Percentiles rank a stretch among this genome's conserved stretches.
phyloP scores from a whole-genome alignment of 768 basidiomycete species.

The Auricularia cornea region DNA sequence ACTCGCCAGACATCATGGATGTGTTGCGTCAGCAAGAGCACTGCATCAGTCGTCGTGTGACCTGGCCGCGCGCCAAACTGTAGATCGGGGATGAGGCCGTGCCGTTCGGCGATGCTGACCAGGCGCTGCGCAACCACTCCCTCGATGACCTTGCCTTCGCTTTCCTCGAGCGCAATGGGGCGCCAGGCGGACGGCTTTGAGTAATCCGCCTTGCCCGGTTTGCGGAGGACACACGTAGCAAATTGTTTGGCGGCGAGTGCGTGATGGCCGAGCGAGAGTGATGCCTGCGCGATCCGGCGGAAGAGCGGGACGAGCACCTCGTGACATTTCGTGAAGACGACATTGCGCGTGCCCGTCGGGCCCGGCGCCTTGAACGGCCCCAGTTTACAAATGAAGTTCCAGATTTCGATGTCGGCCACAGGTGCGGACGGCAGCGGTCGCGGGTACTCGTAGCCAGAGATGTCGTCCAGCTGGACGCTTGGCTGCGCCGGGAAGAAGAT shows the following conservation, averaged over 20 bases:
- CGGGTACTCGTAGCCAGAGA: not conserved
- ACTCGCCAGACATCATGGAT: constrained; percentile 19
- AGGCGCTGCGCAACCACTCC: constrained; percentile 19
- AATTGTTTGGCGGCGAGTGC: no score
- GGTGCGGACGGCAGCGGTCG: not conserved
- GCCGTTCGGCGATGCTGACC: constrained; percentile 17
- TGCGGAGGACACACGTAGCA: no score
- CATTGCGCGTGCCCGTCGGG: constrained; percentile 2
- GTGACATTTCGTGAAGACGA: not conserved
- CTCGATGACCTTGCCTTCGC: constrained; percentile 22
- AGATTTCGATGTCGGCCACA: not conserved
- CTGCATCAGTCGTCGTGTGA: constrained; percentile 29
- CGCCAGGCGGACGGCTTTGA: constrained; percentile 23
- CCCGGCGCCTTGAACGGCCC: constrained; percentile 18
- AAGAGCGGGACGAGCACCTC: no score
- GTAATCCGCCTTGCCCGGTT: constrained; percentile 31
- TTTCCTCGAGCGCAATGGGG: constrained; percentile 31
- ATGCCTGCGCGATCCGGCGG: no score
- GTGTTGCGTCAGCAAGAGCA: constrained; percentile 5
- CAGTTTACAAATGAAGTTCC: constrained; percentile 5
- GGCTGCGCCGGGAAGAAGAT: not conserved
- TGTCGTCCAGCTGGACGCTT: constrained; percentile 1
- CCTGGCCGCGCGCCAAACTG: constrained; percentile 36
- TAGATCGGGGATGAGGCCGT: constrained; percentile 24
- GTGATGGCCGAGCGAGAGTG: no score